These are phyloP conservation scores for Amaranthus palmeri DNA, from an alignment of 148 eudicot species.

Conservation along the genomic window DNA sequence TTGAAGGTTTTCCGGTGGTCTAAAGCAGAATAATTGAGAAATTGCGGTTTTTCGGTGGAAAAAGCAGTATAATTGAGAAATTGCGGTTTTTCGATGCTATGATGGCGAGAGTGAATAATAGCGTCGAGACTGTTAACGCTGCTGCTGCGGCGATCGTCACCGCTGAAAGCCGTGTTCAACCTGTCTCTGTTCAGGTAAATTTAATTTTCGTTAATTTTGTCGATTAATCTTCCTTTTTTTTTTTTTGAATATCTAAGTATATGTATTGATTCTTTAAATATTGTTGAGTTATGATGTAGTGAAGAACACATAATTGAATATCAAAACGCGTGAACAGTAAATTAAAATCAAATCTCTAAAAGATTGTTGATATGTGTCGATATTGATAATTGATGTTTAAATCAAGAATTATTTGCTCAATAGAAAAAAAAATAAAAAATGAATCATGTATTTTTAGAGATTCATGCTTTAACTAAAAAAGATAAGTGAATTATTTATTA, in stretches of 20 bases:
- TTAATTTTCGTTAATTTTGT: background rate
- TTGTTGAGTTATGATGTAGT: too few relatives aligned
- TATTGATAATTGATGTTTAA: too few relatives aligned
- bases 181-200: conserved; percentile 46
- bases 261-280: too few relatives aligned
- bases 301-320: too few relatives aligned
- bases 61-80: conserved; percentile 4
- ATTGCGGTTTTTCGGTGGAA: background rate
- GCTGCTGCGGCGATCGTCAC: conserved; percentile 73
- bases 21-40: conserved; percentile 2
- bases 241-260: too few relatives aligned
- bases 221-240: background rate
- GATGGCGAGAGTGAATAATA: conserved; percentile 35
- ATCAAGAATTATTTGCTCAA: background rate
- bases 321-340: too few relatives aligned
- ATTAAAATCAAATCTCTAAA: too few relatives aligned
- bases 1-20: background rate
- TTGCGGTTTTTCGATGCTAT: conserved; percentile 22
- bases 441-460: too few relatives aligned
- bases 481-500: too few relatives aligned
- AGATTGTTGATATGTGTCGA: too few relatives aligned
- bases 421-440: background rate
- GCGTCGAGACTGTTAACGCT: conserved; percentile 69
- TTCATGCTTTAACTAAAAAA: too few relatives aligned
- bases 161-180: conserved; percentile 73